Percentiles rank a stretch among this genome's conserved stretches.
Conservation (phyloP, 345 rosid genomes). For the Dipteronia sinensis region DNA sequence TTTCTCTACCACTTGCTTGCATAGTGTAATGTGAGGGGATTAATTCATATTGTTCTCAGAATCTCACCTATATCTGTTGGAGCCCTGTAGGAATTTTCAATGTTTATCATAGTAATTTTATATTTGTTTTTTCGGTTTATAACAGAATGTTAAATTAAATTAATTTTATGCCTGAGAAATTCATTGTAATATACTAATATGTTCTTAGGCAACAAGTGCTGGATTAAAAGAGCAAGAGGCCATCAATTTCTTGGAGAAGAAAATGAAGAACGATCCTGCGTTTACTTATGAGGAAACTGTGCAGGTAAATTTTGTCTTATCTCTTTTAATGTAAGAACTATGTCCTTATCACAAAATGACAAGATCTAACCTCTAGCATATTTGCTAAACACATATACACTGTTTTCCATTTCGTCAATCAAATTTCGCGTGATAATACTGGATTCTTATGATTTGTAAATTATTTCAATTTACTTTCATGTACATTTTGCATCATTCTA, state of each 20-base stretch:
- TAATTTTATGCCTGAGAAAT: neutral
- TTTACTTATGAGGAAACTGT: slow-evolving; percentile 91
- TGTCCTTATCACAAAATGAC: neutral
- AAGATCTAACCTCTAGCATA: neutral
- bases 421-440: neutral
- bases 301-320: slow-evolving; percentile 56
- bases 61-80: neutral
- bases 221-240: slow-evolving; percentile 99
- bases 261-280: slow-evolving; percentile 92
- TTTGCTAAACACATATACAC: neutral
- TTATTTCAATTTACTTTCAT: neutral
- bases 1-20: neutral
- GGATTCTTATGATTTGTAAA: neutral
- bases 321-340: neutral
- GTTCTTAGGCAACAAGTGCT: slow-evolving; percentile 91
- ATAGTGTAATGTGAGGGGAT: neutral
- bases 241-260: slow-evolving; percentile 96
- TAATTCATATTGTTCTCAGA: neutral
- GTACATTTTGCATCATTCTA: neutral
- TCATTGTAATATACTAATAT: neutral
- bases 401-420: neutral
- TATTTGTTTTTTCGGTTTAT: neutral
- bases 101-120: neutral
- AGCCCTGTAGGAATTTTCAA: neutral
- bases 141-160: neutral